Conservation (phyloP, 2,329 filamentous ascomycete species). For the Paracoccidioides lutzii region DNA sequence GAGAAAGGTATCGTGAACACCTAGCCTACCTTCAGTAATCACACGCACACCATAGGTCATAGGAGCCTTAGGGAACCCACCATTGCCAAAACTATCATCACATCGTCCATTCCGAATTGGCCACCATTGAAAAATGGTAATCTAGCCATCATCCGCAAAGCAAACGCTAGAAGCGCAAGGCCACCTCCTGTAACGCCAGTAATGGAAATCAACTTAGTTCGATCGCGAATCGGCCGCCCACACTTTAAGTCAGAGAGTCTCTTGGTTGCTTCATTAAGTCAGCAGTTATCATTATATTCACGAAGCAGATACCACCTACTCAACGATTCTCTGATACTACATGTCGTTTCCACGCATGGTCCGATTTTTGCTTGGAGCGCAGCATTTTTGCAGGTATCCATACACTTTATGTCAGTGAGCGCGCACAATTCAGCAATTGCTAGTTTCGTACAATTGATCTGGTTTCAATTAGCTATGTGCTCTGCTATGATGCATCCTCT, state of each 20-base stretch:
- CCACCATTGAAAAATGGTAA: not conserved
- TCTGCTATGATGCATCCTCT: not conserved
- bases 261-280: not conserved
- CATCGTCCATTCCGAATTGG: constrained; percentile 4
- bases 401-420: not conserved
- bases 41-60: not conserved
- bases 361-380: not conserved
- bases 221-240: not conserved
- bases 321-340: not conserved
- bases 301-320: not conserved
- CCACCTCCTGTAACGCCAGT: not conserved
- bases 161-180: not conserved
- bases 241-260: not conserved
- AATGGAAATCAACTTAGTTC: not conserved
- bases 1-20: not conserved
- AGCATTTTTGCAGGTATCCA: constrained; percentile 1
- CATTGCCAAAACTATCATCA: not conserved
- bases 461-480: not conserved
- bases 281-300: not conserved
- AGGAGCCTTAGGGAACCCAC: not conserved
- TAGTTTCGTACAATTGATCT: constrained; percentile 1
- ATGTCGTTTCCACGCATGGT: not conserved
- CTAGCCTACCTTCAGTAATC: not conserved
- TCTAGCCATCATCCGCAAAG: not conserved
- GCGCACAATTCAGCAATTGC: not conserved